phyloP scores from a whole-genome alignment of 352 stramenopile species.

The Globisporangium spiculum region DNA sequence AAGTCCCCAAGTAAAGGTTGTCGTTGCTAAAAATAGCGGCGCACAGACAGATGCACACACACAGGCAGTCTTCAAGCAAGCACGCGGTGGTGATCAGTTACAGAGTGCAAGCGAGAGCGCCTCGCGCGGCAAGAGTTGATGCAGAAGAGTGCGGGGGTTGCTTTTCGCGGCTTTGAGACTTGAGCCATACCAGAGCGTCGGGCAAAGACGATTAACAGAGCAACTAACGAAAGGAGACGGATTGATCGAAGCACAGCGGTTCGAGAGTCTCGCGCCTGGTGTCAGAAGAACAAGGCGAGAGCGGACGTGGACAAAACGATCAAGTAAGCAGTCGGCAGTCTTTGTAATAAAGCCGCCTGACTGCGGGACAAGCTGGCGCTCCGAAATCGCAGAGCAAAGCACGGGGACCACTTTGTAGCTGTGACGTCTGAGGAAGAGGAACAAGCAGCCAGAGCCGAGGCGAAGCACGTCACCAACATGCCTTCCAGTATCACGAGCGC shows the following conservation, averaged over 20 bases:
- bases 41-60: neutral
- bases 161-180: neutral
- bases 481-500: slow-evolving; percentile 24
- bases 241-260: slow-evolving; percentile 1
- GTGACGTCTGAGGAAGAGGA: slow-evolving; percentile 29
- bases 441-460: slow-evolving; percentile 16
- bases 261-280: neutral
- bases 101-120: slow-evolving; percentile 9
- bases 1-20: neutral
- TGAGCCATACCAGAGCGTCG: slow-evolving; percentile 1
- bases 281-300: neutral
- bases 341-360: slow-evolving; percentile 12
- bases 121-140: slow-evolving; percentile 2
- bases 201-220: neutral
- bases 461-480: slow-evolving; percentile 28
- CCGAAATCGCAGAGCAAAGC: slow-evolving; percentile 37
- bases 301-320: neutral
- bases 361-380: slow-evolving; percentile 35
- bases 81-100: slow-evolving; percentile 7
- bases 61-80: neutral
- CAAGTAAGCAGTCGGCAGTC: slow-evolving; percentile 7
- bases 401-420: slow-evolving; percentile 33
- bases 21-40: slow-evolving; percentile 11
- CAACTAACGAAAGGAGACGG: neutral
- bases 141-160: slow-evolving; percentile 8